These are phyloP conservation scores for Ceratobasidium sp. DNA, from an alignment of 1,284 basidiomycete species.

Conservation along the genomic window DNA sequence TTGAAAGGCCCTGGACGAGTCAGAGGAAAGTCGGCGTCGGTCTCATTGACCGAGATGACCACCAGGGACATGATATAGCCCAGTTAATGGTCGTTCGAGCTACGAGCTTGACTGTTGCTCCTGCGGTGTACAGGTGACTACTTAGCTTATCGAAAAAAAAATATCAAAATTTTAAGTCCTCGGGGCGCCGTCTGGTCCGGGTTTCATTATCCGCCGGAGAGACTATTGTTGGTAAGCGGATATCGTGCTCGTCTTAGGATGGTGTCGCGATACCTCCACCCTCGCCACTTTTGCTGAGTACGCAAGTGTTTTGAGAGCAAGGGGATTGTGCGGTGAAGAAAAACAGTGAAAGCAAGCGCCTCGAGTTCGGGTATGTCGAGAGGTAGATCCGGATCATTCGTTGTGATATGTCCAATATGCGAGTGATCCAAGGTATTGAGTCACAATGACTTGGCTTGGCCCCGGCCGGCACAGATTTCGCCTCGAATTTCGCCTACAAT, in stretches of 20 bases:
- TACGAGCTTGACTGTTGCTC: too few relatives aligned
- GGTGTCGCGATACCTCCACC: neutral
- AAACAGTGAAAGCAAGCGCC: neutral
- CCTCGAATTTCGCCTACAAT: neutral
- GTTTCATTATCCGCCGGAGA: neutral
- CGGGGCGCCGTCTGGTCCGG: constrained; percentile 1
- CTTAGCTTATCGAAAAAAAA: too few relatives aligned
- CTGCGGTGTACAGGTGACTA: too few relatives aligned
- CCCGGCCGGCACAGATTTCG: neutral
- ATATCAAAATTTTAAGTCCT: neutral
- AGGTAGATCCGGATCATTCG: neutral
- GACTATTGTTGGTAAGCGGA: neutral
- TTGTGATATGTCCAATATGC: neutral
- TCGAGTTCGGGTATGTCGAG: neutral
- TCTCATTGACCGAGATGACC: neutral
- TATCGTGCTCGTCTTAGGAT: neutral
- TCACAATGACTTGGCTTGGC: neutral
- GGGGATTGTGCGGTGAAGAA: neutral
- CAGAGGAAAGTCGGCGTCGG: neutral
- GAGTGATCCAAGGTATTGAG: neutral
- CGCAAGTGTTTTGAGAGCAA: neutral
- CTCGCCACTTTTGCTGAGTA: neutral
- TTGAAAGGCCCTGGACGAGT: neutral
- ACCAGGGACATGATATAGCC: neutral
- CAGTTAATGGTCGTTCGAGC: too few relatives aligned